Conservation (phyloP, 495 filamentous ascomycete species). For the Tuber borchii region DNA sequence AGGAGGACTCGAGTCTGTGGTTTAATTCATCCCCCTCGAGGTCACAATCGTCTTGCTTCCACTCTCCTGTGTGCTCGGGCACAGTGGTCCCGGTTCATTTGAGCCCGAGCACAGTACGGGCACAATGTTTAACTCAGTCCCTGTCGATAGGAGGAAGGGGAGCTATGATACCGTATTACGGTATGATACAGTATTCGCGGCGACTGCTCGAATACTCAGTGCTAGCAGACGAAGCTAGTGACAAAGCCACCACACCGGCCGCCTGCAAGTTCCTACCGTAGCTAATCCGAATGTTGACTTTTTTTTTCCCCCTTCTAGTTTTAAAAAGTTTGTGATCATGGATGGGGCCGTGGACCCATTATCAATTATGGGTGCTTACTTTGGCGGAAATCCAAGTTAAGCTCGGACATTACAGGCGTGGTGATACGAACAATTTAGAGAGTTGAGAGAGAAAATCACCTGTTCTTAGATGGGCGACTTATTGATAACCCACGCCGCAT, state of each 20-base stretch:
- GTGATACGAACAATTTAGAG: not conserved
- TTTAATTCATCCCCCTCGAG: no score
- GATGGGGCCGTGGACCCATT: not conserved
- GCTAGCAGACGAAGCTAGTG: no score
- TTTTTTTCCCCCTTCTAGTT: no score
- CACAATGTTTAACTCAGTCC: not conserved
- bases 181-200: not conserved
- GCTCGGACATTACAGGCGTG: not conserved
- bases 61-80: not conserved
- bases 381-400: not conserved
- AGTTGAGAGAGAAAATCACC: not conserved
- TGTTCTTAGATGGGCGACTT: not conserved
- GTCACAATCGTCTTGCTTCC: no score
- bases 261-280: not conserved
- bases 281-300: not conserved
- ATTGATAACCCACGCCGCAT: not conserved
- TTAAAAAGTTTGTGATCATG: not conserved
- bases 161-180: not conserved
- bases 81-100: not conserved
- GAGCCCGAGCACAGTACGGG: not conserved
- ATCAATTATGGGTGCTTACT: not conserved
- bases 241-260: not conserved
- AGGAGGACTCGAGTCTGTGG: not conserved
- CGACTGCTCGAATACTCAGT: not conserved
- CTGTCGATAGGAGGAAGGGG: not conserved